Percentiles rank a stretch among this genome's conserved stretches.
phyloP scores from a whole-genome alignment of 1,284 basidiomycete genomes.

The Vanrija humicola region DNA sequence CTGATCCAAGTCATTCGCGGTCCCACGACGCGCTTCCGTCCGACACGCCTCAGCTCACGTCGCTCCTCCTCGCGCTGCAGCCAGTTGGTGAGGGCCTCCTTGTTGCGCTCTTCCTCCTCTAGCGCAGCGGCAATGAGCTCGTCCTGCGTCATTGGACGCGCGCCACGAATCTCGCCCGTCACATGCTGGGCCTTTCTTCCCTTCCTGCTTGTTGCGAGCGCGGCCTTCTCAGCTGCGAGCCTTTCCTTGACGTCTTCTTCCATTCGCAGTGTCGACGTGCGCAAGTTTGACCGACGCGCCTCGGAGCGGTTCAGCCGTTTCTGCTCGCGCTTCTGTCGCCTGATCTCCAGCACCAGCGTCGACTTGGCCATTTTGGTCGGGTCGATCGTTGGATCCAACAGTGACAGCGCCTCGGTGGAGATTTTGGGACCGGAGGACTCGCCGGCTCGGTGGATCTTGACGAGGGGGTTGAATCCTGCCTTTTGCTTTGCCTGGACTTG shows the following conservation, averaged over 20 bases:
- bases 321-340: constrained; percentile 36
- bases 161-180: constrained; percentile 32
- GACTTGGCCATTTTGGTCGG: constrained; percentile 38
- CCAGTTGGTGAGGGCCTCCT: constrained; percentile 51
- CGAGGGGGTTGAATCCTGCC: constrained; percentile 32
- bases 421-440: constrained; percentile 9
- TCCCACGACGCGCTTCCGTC: constrained; percentile 50
- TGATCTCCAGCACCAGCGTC: constrained; percentile 39
- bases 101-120: constrained; percentile 54
- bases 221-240: constrained; percentile 25
- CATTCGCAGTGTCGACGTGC: constrained; percentile 40
- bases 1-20: constrained; percentile 52
- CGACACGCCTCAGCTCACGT: constrained; percentile 47
- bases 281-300: constrained; percentile 33
- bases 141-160: constrained; percentile 48
- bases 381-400: constrained; percentile 32
- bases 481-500: constrained; percentile 35
- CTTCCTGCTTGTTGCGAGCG: constrained; percentile 5
- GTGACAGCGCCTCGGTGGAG: constrained; percentile 10
- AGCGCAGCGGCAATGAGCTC: constrained; percentile 54
- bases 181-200: constrained; percentile 37
- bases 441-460: constrained; percentile 9
- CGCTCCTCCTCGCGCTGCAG: constrained; percentile 53
- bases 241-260: constrained; percentile 32
- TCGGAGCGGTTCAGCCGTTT: constrained; percentile 36